These are phyloP conservation scores for Brassica napus DNA, from an alignment of 345 rosid species.

Conservation along the genomic window Da-Ae NC_063445.1:15385001-15385500, in stretches of 20 bases:
- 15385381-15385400: no score
- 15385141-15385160: slow-evolving; percentile 45
- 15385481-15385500: no score
- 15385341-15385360: no score
- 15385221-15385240: slow-evolving; percentile 54
- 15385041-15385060: not conserved
- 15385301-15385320: not conserved
- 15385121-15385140: not conserved
- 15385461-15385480: no score
- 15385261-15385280: not conserved
- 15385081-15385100: no score
- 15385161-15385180: slow-evolving; percentile 71
- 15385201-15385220: slow-evolving; percentile 51
- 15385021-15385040: not conserved
- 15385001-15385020: not conserved
- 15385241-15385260: slow-evolving; percentile 68
- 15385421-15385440: no score
- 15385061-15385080: no score
- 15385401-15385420: no score
- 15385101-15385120: not conserved
- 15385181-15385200: slow-evolving; percentile 49
- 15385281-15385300: not conserved
- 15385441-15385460: no score
- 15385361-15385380: no score
- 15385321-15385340: not conserved